phyloP scores from a whole-genome alignment of 257 asterid genomes.

The Penstemon davidsonii region DNA sequence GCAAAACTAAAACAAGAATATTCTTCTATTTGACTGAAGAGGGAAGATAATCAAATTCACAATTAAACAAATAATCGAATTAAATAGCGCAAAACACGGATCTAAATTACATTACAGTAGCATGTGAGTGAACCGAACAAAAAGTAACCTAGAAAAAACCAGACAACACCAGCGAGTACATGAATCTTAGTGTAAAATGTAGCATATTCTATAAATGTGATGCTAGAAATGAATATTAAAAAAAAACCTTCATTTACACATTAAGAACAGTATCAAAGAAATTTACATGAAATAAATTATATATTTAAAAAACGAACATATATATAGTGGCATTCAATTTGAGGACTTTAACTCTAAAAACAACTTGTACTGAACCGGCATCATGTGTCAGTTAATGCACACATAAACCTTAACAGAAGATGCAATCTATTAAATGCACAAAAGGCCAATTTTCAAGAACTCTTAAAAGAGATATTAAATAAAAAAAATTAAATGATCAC shows the following conservation, averaged over 20 bases:
- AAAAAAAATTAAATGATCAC: constrained; percentile 32
- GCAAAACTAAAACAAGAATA: not conserved
- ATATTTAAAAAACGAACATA: not conserved
- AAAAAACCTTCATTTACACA: constrained; percentile 1
- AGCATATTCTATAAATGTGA: constrained; percentile 5
- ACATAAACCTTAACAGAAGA: not conserved
- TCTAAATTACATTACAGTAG: constrained; percentile 23
- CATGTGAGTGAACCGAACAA: constrained; percentile 35
- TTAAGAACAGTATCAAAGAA: constrained; percentile 3
- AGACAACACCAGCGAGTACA: constrained; percentile 10
- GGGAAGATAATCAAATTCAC: not conserved
- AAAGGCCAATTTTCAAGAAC: constrained; percentile 23
- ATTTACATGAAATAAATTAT: not conserved
- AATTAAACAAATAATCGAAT: constrained; percentile 22
- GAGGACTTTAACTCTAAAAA: constrained; percentile 34
- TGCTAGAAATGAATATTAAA: not conserved
- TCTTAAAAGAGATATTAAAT: constrained; percentile 17
- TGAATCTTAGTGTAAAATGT: not conserved
- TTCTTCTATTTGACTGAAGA: constrained; percentile 5
- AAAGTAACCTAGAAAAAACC: constrained; percentile 1
- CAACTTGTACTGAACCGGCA: not conserved
- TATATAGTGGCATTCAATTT: constrained; percentile 35
- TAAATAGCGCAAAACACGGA: constrained; percentile 34
- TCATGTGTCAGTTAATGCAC: constrained; percentile 33
- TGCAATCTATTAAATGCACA: constrained; percentile 25